phyloP scores from a whole-genome alignment of 805 yeast species.

The Saccharomycopsis sp. region DNA sequence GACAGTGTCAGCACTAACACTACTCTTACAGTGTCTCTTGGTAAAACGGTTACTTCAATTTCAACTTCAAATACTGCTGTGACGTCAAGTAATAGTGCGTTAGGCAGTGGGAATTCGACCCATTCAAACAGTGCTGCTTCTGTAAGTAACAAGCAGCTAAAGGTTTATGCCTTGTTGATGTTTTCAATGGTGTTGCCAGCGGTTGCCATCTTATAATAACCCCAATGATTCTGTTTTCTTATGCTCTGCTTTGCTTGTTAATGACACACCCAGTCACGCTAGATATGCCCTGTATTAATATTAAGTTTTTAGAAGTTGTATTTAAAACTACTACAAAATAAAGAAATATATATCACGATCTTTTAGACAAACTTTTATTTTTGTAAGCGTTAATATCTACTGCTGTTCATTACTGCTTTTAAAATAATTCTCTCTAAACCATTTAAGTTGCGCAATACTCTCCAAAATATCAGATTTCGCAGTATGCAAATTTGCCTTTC shows the following conservation, averaged over 20 bases:
- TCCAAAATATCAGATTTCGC: slow-evolving; percentile 86
- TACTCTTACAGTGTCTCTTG: too few species aligned
- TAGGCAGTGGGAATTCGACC: too few species aligned
- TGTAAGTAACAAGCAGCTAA: slow-evolving; percentile 16
- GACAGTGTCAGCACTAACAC: not conserved
- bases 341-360: too few species aligned
- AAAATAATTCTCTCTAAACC: slow-evolving; percentile 67
- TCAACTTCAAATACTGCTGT: slow-evolving; percentile 19
- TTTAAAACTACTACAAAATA: too few species aligned
- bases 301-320: too few species aligned
- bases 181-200: slow-evolving; percentile 4
- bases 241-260: too few species aligned
- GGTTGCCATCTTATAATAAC: not conserved
- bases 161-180: not conserved
- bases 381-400: too few species aligned
- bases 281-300: too few species aligned
- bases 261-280: too few species aligned
- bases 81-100: too few species aligned
- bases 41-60: slow-evolving; percentile 17
- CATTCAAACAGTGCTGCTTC: slow-evolving; percentile 22
- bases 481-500: slow-evolving; percentile 68
- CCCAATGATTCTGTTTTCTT: not conserved
- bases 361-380: too few species aligned
- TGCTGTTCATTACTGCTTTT: too few species aligned
- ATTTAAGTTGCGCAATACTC: slow-evolving; percentile 74